These are phyloP conservation scores for Fusarium cicatricum DNA, from an alignment of 2,329 filamentous ascomycete species.

Conservation along the genomic window DNA sequence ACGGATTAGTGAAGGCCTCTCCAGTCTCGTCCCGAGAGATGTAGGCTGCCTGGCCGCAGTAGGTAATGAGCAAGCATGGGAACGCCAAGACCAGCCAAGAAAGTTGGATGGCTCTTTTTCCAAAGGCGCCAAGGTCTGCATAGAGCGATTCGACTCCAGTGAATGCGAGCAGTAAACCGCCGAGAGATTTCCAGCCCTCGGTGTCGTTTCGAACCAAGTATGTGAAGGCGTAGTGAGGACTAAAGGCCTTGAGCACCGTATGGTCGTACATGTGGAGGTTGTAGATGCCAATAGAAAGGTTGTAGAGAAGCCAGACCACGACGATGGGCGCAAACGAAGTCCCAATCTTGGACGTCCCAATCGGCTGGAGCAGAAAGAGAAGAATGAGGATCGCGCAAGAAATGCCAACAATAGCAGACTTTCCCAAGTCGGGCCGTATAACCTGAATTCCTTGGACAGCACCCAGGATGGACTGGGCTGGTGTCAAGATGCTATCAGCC, in stretches of 20 bases:
- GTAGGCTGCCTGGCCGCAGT: constrained; percentile 78
- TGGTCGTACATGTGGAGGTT: constrained; percentile 62
- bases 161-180: constrained; percentile 77
- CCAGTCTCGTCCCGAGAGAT: constrained; percentile 65
- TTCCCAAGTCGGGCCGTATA: constrained; percentile 63
- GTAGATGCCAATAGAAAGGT: constrained; percentile 70
- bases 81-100: constrained; percentile 75
- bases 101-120: constrained; percentile 73
- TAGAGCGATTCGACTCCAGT: constrained; percentile 83
- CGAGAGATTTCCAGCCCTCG: constrained; percentile 70
- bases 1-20: constrained; percentile 65
- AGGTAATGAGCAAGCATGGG: constrained; percentile 71
- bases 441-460: constrained; percentile 72
- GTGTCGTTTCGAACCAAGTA: constrained; percentile 68
- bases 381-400: constrained; percentile 71
- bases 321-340: constrained; percentile 71
- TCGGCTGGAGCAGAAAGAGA: constrained; percentile 70
- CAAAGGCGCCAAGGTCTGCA: constrained; percentile 80
- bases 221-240: constrained; percentile 65
- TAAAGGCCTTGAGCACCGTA: constrained; percentile 65
- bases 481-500: constrained; percentile 71
- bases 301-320: constrained; percentile 72
- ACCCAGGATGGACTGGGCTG: constrained; percentile 74
- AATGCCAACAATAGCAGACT: constrained; percentile 67
- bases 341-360: constrained; percentile 69